These are phyloP conservation scores for Bifiguratus adelaidae DNA, from an alignment of 192 early-diverging fungal genomes.

Conservation along the genomic window DNA sequence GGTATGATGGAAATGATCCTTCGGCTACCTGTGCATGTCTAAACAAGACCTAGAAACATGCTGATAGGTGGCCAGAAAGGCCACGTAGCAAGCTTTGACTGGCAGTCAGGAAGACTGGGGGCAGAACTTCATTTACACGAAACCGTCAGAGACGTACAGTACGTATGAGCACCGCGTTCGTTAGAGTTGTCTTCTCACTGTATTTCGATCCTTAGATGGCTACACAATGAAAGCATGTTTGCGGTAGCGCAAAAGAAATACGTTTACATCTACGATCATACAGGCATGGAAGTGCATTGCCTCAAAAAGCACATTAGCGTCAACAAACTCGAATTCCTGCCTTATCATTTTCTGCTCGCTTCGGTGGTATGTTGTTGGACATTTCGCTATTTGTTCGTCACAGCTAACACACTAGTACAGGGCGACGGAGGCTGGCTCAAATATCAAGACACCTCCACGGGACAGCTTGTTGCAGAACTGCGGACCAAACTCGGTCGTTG, in stretches of 20 bases:
- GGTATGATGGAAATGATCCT: not conserved
- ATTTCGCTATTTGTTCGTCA: not conserved
- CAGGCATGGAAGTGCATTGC: slow-evolving; percentile 84
- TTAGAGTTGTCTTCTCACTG: not conserved
- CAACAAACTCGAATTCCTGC: slow-evolving; percentile 79
- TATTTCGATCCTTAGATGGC: slow-evolving; percentile 48
- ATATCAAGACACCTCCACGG: slow-evolving; percentile 94
- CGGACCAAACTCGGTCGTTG: slow-evolving; percentile 68
- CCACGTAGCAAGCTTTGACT: slow-evolving; percentile 87
- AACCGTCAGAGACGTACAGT: slow-evolving; percentile 79
- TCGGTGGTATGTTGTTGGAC: slow-evolving; percentile 38
- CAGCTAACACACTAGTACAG: slow-evolving; percentile 6
- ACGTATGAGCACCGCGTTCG: slow-evolving; percentile 5
- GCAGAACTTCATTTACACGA: slow-evolving; percentile 84
- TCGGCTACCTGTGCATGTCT: not conserved
- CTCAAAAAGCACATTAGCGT: slow-evolving; percentile 74
- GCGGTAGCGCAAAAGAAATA: slow-evolving; percentile 94
- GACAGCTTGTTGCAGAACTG: slow-evolving; percentile 68
- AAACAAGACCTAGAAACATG: slow-evolving; percentile 24
- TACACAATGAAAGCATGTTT: slow-evolving; percentile 91
- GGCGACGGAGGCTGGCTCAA: slow-evolving; percentile 73
- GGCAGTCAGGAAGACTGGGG: slow-evolving; percentile 65
- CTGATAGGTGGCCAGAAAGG: slow-evolving; percentile 73
- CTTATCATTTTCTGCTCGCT: slow-evolving; percentile 85
- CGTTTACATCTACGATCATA: slow-evolving; percentile 89